Base-by-base conservation (phyloP, 192 early-diverging fungal genomes). In the Borealophlyctis nickersoniae region DNA sequence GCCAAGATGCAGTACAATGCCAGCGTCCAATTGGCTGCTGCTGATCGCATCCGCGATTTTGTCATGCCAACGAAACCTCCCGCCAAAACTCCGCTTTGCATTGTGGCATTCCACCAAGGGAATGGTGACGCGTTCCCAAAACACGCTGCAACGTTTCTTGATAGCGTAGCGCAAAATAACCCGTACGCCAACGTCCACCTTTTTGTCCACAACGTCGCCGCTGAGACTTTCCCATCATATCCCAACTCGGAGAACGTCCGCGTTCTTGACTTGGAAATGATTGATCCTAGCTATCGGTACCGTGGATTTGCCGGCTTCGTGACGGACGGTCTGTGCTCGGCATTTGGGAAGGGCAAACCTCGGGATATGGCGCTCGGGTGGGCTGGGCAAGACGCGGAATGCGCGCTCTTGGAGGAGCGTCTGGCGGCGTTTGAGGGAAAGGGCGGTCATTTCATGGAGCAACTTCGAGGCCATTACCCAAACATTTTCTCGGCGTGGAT, bases 221-320 rank as follows among this genome's bases (percentile, higher is more conserved):
- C n/a, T 4, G 33, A 52, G 23, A 69, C 65, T 28, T 51, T 60
- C 31, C 60, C 60, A 7, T 29, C 19, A 19, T 26, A 58, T 39
- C 4, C 52, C 29, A 56, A 63, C 29, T 28, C 52, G 32, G 13
- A 34, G 16, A 71, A 71, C 50, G 69, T 65, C 0, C 56, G 63
- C 50, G 33, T 69, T 23, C 30, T 73, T 28, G 66, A 69, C 30
- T 13, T 73, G 24, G 35, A n/a, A n/a, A 56, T 57, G 4, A 39
- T 73, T 9, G 59, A 73, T 36, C 53, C 49, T 2, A 63, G 52
- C 33, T 73, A 73, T 52, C 23, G 16, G 1, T 55, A 63, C 59
- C 45, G 71, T 30, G 71, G 71, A 26, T 73, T 73, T 39, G 53
- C 71, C 5, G 71, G 71, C 0, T 35, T 67, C 29, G 66, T 54